Conservation (phyloP, 176 grass and related monocot genomes). For the Triticum dicoccoides region DNA sequence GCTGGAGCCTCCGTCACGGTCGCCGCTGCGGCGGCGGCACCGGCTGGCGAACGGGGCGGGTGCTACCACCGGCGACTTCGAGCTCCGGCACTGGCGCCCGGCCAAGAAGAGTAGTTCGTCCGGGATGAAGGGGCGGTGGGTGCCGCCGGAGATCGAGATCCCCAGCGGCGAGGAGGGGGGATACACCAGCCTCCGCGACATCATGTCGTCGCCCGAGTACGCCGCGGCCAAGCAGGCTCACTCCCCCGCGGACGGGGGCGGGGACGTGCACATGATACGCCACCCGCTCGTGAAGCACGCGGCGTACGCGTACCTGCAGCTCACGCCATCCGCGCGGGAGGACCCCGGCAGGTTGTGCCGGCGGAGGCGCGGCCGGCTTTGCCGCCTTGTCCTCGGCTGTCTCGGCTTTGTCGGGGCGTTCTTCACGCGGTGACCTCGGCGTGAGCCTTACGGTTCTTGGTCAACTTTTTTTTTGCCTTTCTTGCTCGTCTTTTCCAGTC, state of each 20-base stretch:
- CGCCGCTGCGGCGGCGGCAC: slow-evolving; percentile 13
- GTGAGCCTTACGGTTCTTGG: not conserved
- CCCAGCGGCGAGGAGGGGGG: slow-evolving; percentile 26
- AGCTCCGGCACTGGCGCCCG: slow-evolving; percentile 50
- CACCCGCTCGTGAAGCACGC: slow-evolving; percentile 83
- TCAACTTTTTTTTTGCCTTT: too few relatives aligned
- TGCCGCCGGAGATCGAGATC: slow-evolving; percentile 57
- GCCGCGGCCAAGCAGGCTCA: not conserved
- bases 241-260: slow-evolving; percentile 21
- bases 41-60: slow-evolving; percentile 9
- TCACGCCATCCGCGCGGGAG: slow-evolving; percentile 46
- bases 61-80: slow-evolving; percentile 11
- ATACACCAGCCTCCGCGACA: slow-evolving; percentile 86
- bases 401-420: slow-evolving; percentile 36
- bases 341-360: not conserved
- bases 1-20: slow-evolving; percentile 25
- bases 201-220: slow-evolving; percentile 57
- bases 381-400: slow-evolving; percentile 32
- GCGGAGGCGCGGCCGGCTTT: not conserved
- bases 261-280: slow-evolving; percentile 71
- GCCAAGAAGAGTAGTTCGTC: not conserved
- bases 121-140: slow-evolving; percentile 8
- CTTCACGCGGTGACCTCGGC: slow-evolving; percentile 30
- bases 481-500: not conserved
- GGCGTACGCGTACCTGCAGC: slow-evolving; percentile 68